Evolutionary conservation across 495 filamentous ascomycete genomes (phyloP).

Genomic region (Niebla homalea): DNA sequence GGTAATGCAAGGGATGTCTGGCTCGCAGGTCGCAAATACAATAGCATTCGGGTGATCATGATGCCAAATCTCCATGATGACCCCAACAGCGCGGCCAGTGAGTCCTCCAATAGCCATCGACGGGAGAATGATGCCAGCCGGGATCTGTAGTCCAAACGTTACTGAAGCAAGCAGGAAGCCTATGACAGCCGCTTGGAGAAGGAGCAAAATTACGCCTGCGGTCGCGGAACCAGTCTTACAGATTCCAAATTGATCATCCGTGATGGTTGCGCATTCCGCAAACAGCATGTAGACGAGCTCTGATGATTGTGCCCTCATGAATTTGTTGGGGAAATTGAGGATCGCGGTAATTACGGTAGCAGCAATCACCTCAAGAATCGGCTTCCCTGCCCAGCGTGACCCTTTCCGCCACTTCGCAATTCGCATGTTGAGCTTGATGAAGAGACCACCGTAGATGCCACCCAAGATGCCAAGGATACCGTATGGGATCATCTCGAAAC

Average conservation of each 20-base stretch:
- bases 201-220: conserved; percentile 60
- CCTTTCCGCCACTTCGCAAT: conserved; percentile 69
- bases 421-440: conserved; percentile 87
- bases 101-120: conserved; percentile 96
- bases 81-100: conserved; percentile 81
- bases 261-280: conserved; percentile 66
- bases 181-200: conserved; percentile 65
- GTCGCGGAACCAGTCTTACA: conserved; percentile 65
- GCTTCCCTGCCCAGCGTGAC: conserved; percentile 43
- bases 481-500: conserved; percentile 86
- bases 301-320: conserved; percentile 84
- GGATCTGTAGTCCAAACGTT: conserved; percentile 94
- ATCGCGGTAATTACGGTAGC: conserved; percentile 71
- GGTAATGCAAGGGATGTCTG: conserved; percentile 81
- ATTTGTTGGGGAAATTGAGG: conserved; percentile 87
- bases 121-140: conserved; percentile 89
- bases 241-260: conserved; percentile 74
- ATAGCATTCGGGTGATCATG: conserved; percentile 60
- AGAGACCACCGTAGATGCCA: conserved; percentile 83
- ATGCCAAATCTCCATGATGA: conserved; percentile 83
- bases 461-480: conserved; percentile 76
- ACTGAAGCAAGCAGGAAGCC: conserved; percentile 77
- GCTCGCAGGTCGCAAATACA: conserved; percentile 67
- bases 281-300: conserved; percentile 89
- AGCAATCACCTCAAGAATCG: conserved; percentile 60